Percentiles rank a stretch among this genome's conserved stretches.
Conservation (phyloP, 23 red algal genomes). For the Cyanidiococcus yangmingshanensis region DNA sequence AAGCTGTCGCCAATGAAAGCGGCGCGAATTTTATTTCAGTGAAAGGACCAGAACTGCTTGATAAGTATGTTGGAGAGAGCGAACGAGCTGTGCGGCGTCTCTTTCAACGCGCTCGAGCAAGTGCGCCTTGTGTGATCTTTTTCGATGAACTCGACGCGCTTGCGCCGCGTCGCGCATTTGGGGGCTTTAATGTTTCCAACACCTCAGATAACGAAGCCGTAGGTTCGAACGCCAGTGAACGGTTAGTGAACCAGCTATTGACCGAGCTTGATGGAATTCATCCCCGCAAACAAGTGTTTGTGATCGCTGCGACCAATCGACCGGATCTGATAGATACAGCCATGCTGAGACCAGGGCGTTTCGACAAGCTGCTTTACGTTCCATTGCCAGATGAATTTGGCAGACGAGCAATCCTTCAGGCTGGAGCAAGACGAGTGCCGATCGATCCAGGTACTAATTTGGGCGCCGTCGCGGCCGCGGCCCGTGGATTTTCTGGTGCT, state of each 20-base stretch:
- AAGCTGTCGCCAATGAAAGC: slow-evolving; percentile 84
- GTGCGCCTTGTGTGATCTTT: slow-evolving; percentile 90
- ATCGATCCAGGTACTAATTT: slow-evolving; percentile 37
- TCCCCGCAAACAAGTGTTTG: slow-evolving; percentile 56
- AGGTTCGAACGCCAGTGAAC: slow-evolving; percentile 39
- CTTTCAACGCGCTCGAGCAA: slow-evolving; percentile 67
- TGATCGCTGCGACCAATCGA: slow-evolving; percentile 89
- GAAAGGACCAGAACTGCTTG: slow-evolving; percentile 89
- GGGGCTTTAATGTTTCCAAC: background rate
- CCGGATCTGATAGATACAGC: slow-evolving; percentile 95
- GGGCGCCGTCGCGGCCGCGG: slow-evolving; percentile 14
- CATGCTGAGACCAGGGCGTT: slow-evolving; percentile 83
- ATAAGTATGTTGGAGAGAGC: slow-evolving; percentile 92
- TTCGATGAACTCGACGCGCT: slow-evolving; percentile 98
- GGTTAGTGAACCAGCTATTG: slow-evolving; percentile 91
- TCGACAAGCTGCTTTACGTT: slow-evolving; percentile 93
- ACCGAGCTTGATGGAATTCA: slow-evolving; percentile 94
- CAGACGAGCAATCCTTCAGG: slow-evolving; percentile 49
- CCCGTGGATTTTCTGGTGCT: slow-evolving; percentile 67
- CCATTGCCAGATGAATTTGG: slow-evolving; percentile 48
- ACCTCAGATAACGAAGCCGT: slow-evolving; percentile 26
- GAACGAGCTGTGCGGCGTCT: slow-evolving; percentile 81
- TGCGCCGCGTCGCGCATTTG: slow-evolving; percentile 49
- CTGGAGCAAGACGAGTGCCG: slow-evolving; percentile 33
- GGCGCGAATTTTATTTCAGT: slow-evolving; percentile 93